These are phyloP conservation scores for Glycine tomentella DNA, from an alignment of 306 rosid genomes.

Conservation along the genomic window DNA sequence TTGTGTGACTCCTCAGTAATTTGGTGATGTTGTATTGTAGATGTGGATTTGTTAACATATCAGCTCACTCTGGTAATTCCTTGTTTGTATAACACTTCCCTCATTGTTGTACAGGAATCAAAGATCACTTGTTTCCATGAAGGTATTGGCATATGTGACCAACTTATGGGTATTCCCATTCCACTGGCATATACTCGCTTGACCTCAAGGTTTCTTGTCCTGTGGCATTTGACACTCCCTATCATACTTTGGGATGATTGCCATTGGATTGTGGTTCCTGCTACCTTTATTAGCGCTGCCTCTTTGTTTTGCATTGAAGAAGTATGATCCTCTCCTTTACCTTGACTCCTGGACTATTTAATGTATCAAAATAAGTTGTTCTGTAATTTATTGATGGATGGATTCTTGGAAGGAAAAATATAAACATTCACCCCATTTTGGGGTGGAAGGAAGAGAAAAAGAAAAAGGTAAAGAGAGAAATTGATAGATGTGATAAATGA, in stretches of 20 bases:
- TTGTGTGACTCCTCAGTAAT: neutral
- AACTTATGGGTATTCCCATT: conserved; percentile 88
- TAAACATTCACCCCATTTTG: neutral
- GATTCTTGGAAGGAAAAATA: conserved; percentile 11
- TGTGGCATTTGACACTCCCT: conserved; percentile 93
- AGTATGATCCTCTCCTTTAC: conserved; percentile 53
- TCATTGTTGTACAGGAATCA: conserved; percentile 65
- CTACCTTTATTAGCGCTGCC: conserved; percentile 92
- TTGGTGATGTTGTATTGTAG: conserved; percentile 13
- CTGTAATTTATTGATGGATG: conserved; percentile 29
- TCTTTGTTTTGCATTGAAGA: conserved; percentile 96
- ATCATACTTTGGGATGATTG: conserved; percentile 96
- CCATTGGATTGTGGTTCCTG: conserved; percentile 95
- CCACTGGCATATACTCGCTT: conserved; percentile 92
- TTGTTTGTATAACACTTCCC: conserved; percentile 22
- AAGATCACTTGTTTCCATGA: conserved; percentile 82
- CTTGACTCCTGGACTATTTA: conserved; percentile 13
- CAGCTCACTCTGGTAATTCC: conserved; percentile 10
- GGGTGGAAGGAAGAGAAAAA: too few species aligned
- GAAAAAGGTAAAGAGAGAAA: too few species aligned
- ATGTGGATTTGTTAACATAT: conserved; percentile 5
- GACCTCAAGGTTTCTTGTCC: conserved; percentile 90
- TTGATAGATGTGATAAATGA: too few species aligned
- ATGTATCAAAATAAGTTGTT: conserved; percentile 33
- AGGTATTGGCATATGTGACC: conserved; percentile 89